A percentile compares a stretch with the other conserved stretches of the same genome.
Conservation (phyloP, 2,329 filamentous ascomycete species). For the Cytospora piceae region DNA sequence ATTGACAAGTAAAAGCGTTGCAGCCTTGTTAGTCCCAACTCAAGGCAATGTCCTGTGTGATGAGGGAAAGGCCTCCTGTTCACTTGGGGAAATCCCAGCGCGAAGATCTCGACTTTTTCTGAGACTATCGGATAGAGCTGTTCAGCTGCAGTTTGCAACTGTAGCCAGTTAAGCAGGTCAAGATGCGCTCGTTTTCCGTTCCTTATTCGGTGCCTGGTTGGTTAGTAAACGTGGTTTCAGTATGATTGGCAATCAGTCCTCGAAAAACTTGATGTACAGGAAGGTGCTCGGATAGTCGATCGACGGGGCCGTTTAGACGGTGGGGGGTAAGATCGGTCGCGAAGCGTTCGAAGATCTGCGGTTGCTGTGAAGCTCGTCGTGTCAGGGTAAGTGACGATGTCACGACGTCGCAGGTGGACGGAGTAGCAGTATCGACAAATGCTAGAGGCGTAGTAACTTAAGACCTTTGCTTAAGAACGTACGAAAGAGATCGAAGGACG, state of each 20-base stretch:
- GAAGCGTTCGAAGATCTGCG: background rate
- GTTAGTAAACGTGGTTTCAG: background rate
- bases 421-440: background rate
- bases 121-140: background rate
- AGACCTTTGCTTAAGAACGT: background rate
- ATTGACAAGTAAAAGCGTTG: constrained; percentile 2
- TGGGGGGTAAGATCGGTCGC: background rate
- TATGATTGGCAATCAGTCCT: background rate
- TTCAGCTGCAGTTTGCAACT: background rate
- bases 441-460: background rate
- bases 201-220: background rate
- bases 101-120: background rate
- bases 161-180: background rate
- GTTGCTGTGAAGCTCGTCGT: background rate
- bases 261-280: background rate
- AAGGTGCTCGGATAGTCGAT: background rate
- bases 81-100: background rate
- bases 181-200: background rate
- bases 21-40: constrained; percentile 1
- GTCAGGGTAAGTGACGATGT: background rate
- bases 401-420: background rate
- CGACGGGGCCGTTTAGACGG: background rate
- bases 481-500: background rate
- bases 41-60: background rate
- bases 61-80: background rate